Base-by-base conservation (phyloP, 805 yeast species). In the Metschnikowia gelsemii region DNA sequence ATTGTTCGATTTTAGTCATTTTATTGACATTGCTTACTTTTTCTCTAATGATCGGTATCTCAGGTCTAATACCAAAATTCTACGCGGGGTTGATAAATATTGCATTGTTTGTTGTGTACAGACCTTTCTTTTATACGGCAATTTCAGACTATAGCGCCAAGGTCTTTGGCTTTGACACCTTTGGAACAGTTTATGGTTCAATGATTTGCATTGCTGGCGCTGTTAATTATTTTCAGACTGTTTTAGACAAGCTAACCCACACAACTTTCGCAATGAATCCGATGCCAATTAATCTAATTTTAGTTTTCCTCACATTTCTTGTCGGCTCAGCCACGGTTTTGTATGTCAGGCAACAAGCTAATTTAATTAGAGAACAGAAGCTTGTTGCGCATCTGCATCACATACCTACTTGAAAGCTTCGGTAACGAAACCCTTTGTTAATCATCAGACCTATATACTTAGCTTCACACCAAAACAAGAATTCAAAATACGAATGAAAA, bases 101-200 rank as follows among this genome's bases (percentile, higher is more conserved):
- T 22, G 54, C 68, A 27, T 38, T 76, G 14, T 77, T 77, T 55
- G 80, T 75, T 26, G 68, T 66, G 26, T 77, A 72, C 62, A 67
- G 82, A 56, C 82, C 82, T 26, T 75, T 77, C 50, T 77, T 75
- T 59, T 77, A 77, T 55, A 76, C 82, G n/a, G 66, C 79, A 2
- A 63, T 77, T 27, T 71, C 78, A 3, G 82, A 77, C 54, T 73
- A 68, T 54, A 77, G 82, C 53, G 80, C 84, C 20, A 81, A 80
- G 57, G 80, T 76, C 35, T 80, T 79, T 57, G 84, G 84, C 1
- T 72, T 75, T 49, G 80, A 77, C 52, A 76, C 82, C 8, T 75
- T 78, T 56, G 82, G 84, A 28, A 73, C 79, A 1, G 72, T 78
- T 21, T 78, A 78, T 51, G 82, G 82, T n/a, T 59, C 77, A 14